Conservation (phyloP, 129 eudicot species). For the Saposhnikovia divaricata region DNA sequence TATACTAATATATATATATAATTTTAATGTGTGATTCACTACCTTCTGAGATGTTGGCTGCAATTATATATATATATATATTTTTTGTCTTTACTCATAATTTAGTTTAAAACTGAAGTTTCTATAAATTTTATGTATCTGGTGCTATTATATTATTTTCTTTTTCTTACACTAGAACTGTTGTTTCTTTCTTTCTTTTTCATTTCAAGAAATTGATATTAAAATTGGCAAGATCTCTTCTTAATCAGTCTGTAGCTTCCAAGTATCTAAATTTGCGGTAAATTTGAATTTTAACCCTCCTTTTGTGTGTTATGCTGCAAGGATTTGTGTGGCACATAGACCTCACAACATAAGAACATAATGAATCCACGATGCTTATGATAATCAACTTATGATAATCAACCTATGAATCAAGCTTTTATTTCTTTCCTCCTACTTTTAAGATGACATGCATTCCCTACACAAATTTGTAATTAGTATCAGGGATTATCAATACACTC, state of each 20-base stretch:
- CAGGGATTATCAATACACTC: not conserved
- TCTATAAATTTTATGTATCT: not conserved
- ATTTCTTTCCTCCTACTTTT: not conserved
- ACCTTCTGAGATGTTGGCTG: not conserved
- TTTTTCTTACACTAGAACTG: not conserved
- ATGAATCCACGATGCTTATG: not conserved
- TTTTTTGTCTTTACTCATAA: not conserved
- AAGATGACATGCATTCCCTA: not conserved
- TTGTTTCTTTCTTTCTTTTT: not conserved
- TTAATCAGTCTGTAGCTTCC: not conserved
- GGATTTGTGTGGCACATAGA: not conserved
- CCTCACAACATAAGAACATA: not conserved
- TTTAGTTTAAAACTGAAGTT: not conserved
- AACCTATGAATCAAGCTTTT: not conserved
- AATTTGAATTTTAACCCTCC: not conserved
- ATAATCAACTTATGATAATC: not conserved
- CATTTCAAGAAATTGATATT: not conserved
- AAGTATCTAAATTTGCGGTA: not conserved
- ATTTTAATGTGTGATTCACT: not conserved
- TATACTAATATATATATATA: not conserved
- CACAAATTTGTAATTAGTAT: not conserved
- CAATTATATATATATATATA: not conserved
- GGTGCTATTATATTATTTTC: not conserved
- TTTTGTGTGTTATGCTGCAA: not conserved
- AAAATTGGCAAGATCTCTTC: not conserved